Evolutionary conservation across 257 asterid genomes (phyloP).

Genomic region (Salvia splendens): DNA sequence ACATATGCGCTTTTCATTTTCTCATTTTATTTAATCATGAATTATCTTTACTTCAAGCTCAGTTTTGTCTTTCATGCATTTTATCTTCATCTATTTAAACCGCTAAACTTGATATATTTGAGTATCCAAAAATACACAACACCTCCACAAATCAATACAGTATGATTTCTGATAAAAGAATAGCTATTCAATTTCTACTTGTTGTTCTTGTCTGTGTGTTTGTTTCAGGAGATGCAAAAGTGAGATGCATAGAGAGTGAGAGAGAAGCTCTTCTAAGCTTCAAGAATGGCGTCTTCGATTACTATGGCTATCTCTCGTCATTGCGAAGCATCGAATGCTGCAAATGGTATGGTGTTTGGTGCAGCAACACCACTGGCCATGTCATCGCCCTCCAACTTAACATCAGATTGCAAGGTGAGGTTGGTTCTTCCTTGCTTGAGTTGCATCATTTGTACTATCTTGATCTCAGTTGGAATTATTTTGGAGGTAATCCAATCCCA

Average conservation of each 20-base stretch:
- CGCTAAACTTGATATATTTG: too few relatives aligned
- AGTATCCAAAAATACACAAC: too few relatives aligned
- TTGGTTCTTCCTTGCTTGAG: slow-evolving; percentile 32
- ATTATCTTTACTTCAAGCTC: too few relatives aligned
- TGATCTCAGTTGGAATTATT: slow-evolving; percentile 10
- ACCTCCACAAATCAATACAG: background rate
- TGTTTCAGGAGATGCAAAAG: background rate
- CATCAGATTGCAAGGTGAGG: slow-evolving; percentile 24
- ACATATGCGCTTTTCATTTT: too few relatives aligned
- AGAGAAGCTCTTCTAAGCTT: slow-evolving; percentile 33
- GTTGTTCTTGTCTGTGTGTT: background rate
- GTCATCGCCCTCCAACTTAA: slow-evolving; percentile 17
- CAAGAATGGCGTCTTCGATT: slow-evolving; percentile 17
- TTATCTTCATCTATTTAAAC: too few relatives aligned
- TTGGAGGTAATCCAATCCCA: too few relatives aligned
- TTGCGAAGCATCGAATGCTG: slow-evolving; percentile 24
- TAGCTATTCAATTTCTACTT: background rate
- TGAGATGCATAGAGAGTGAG: slow-evolving; percentile 19
- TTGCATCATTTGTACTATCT: slow-evolving; percentile 25
- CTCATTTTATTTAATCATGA: too few relatives aligned
- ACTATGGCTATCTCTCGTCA: background rate
- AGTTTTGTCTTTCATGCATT: too few relatives aligned
- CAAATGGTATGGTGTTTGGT: slow-evolving; percentile 13
- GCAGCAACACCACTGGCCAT: slow-evolving; percentile 27
- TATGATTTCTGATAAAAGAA: background rate